Percentiles rank a stretch among this genome's conserved stretches.
These are phyloP conservation scores for Pichia sp. DNA, from an alignment of 1,139 yeast species.

Conservation along the genomic window DNA sequence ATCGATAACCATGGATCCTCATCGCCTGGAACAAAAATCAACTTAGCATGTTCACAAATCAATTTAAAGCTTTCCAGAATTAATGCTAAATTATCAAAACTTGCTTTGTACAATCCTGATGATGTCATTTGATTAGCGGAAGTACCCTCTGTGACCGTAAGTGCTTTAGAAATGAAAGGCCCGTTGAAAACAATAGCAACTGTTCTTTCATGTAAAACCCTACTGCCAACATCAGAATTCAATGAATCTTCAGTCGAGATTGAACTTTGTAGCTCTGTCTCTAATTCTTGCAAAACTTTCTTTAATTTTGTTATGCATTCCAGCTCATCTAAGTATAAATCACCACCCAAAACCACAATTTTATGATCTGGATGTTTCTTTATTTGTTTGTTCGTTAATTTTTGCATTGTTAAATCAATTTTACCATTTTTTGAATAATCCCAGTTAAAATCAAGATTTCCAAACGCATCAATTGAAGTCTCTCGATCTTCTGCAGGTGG, in stretches of 20 bases:
- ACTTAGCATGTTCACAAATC: constrained; percentile 21
- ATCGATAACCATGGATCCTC: constrained; percentile 92
- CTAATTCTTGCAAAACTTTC: constrained; percentile 36
- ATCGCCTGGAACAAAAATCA: constrained; percentile 68
- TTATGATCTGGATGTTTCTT: constrained; percentile 39
- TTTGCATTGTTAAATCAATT: constrained; percentile 53
- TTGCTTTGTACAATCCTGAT: constrained; percentile 56
- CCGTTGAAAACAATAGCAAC: constrained; percentile 50
- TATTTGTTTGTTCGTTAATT: constrained; percentile 50
- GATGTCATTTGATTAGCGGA: constrained; percentile 36
- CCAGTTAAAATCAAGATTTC: constrained; percentile 75
- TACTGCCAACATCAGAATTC: no score
- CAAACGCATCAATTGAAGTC: constrained; percentile 60
- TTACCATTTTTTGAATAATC: constrained; percentile 41
- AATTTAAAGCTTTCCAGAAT: constrained; percentile 44
- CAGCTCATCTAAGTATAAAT: constrained; percentile 61
- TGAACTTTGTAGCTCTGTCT: constrained; percentile 5
- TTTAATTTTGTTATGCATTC: constrained; percentile 62
- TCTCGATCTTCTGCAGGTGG: constrained; percentile 84
- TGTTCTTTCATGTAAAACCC: constrained; percentile 10
- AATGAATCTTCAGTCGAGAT: no score
- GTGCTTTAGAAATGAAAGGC: constrained; percentile 65
- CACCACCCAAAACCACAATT: constrained; percentile 66
- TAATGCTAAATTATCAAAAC: constrained; percentile 66
- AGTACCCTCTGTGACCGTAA: constrained; percentile 41